Evolutionary conservation across 2,329 filamentous ascomycete genomes (phyloP), one percentile per base, ranked within the genome.

Genomic region (Nemania sp.): DNA sequence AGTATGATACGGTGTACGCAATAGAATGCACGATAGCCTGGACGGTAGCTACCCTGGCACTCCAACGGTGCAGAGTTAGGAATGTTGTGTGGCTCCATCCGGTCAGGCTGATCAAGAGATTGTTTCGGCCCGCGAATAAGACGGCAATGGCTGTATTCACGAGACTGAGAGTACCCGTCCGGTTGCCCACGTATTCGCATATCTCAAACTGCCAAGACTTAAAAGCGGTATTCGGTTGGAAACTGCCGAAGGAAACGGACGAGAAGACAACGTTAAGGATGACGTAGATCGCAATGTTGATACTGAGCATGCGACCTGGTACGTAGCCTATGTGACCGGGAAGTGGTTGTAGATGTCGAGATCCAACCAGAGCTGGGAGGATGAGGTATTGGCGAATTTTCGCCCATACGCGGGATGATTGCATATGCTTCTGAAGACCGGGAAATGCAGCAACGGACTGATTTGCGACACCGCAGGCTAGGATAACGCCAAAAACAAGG

Each of bases 1-100:
- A 57, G 42, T 64, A 63, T 8, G 51, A 52, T 7, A 43, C 19
- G 11, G 60, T 57, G 26, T 67, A 66, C 2, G 64, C 44, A 2
- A 63, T 47, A 8, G 66, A 63, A 37, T 68, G 66, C 5, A 67
- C 48, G 11, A 63, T 56, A 3, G 66, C 66, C 45, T 68, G 61
- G 24, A 64, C 28, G 6, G 64, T 66, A 31, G 63, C 62, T 7
- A 67, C 62, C 6, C 64, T 61, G 12, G 65, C 66, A 2, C 62
- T 55, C 64, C 65, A 67, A 15, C 66, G 63, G 34, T 68, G 66
- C 4, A 68, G 42, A 1, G 64, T 56, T 12, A 67, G 42, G 23
- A 68, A 68, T 0, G 66, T 67, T 37, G 61, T 61, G 26, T 66
- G 61, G 12, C 59, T 64, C 66, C 66, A 68, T 28, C 62, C 54